Conservation (phyloP, 306 rosid genomes). For the Vigna unguiculata region DNA sequence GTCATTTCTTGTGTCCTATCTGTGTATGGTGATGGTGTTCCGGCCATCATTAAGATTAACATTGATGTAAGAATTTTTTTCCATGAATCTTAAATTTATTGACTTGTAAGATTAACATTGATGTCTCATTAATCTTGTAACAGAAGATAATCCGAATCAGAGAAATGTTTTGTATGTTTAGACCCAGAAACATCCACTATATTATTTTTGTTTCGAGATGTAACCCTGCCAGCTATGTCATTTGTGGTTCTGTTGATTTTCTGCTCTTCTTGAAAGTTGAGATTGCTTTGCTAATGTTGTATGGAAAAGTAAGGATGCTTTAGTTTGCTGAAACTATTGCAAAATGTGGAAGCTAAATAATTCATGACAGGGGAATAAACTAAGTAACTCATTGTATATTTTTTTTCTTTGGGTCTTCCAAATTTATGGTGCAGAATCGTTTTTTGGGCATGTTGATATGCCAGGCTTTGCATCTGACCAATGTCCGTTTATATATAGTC, state of each 20-base stretch:
- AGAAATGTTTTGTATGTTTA: slow-evolving; percentile 1
- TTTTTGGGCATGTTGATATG: slow-evolving; percentile 36
- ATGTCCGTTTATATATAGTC: neutral
- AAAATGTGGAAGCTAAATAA: slow-evolving; percentile 28
- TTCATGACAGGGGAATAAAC: slow-evolving; percentile 17
- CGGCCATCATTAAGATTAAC: slow-evolving; percentile 23
- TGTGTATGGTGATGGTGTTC: slow-evolving; percentile 30
- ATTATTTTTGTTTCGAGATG: slow-evolving; percentile 38
- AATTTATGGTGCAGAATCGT: slow-evolving; percentile 33
- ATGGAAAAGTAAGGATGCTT: slow-evolving; percentile 33
- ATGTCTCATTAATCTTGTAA: slow-evolving; percentile 33
- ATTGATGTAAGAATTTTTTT: slow-evolving; percentile 20
- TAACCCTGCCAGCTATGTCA: slow-evolving; percentile 26
- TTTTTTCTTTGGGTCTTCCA: slow-evolving; percentile 2
- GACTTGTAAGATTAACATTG: too few species aligned
- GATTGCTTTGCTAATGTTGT: slow-evolving; percentile 17
- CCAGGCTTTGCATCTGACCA: slow-evolving; percentile 33
- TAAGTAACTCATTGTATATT: neutral
- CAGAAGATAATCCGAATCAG: slow-evolving; percentile 24
- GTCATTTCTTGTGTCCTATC: slow-evolving; percentile 19
- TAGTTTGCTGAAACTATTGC: slow-evolving; percentile 37
- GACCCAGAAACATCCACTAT: slow-evolving; percentile 17
- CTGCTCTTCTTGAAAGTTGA: neutral
- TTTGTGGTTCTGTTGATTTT: slow-evolving; percentile 38
- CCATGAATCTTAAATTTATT: neutral